A percentile compares a stretch with the other conserved stretches of the same genome.
Evolutionary conservation across 2,329 filamentous ascomycete species (phyloP).

Genomic region (Davidsoniella eucalypti): DNA sequence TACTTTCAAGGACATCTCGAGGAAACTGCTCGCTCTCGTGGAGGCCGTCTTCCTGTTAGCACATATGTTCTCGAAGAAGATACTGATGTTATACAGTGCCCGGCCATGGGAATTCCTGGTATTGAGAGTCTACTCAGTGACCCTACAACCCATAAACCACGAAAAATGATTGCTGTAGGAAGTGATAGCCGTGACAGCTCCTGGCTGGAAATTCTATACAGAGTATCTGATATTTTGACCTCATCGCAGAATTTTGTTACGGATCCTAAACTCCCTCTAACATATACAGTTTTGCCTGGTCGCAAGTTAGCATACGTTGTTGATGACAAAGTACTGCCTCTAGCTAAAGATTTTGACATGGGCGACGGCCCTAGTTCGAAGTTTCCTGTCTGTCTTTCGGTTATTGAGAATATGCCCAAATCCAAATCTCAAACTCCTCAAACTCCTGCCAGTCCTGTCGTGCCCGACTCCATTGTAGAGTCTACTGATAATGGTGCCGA

Average conservation of each 20-base stretch:
- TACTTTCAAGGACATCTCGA: slow-evolving; percentile 11
- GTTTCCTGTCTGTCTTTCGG: slow-evolving; percentile 9
- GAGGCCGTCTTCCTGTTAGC: slow-evolving; percentile 5
- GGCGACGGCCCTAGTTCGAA: slow-evolving; percentile 6
- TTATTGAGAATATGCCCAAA: slow-evolving; percentile 1
- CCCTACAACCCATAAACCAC: slow-evolving; percentile 1
- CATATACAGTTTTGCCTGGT: slow-evolving; percentile 6
- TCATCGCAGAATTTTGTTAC: slow-evolving; percentile 8
- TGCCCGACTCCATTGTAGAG: too few relatives aligned
- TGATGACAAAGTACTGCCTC: slow-evolving; percentile 8
- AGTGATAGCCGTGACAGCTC: slow-evolving; percentile 2
- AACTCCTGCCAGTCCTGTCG: too few relatives aligned
- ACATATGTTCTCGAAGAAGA: slow-evolving; percentile 13
- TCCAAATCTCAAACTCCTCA: not conserved
- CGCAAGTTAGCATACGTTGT: slow-evolving; percentile 10
- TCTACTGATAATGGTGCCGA: too few relatives aligned
- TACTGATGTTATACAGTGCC: slow-evolving; percentile 7
- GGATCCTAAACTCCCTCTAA: slow-evolving; percentile 9
- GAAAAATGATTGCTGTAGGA: not conserved
- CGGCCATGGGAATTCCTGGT: slow-evolving; percentile 8
- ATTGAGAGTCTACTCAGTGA: slow-evolving; percentile 2
- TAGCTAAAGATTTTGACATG: slow-evolving; percentile 7
- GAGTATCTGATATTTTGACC: slow-evolving; percentile 9
- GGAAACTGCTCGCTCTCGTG: not conserved
- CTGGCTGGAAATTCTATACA: slow-evolving; percentile 9